Evolutionary conservation across 2,329 filamentous ascomycete genomes (phyloP).

Genomic region (Fusarium torulosum): DNA sequence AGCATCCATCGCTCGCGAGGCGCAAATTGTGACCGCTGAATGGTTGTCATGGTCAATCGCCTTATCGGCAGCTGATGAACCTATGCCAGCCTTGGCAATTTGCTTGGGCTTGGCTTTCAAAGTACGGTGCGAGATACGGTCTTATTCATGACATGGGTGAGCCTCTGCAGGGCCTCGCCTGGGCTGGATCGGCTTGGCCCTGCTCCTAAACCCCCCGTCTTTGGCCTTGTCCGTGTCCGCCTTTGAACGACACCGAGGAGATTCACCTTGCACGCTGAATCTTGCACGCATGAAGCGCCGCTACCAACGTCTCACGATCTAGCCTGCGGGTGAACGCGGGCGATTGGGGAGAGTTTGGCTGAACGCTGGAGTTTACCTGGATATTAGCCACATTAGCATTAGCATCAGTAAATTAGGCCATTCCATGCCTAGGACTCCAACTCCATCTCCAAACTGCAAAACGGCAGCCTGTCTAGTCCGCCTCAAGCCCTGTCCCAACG

Average conservation of each 20-base stretch:
- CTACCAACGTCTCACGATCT: constrained; percentile 36
- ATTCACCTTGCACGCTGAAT: constrained; percentile 17
- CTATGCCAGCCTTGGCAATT: constrained; percentile 42
- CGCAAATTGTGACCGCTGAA: constrained; percentile 32
- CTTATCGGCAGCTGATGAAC: constrained; percentile 49
- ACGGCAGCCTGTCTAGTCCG: constrained; percentile 33
- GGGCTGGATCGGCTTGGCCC: constrained; percentile 45
- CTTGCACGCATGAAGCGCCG: constrained; percentile 40
- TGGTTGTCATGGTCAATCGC: constrained; percentile 45
- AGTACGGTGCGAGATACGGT: constrained; percentile 38
- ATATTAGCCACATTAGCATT: constrained; percentile 4
- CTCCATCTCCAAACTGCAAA: constrained; percentile 10
- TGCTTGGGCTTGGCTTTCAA: background rate
- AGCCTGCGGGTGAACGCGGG: constrained; percentile 46
- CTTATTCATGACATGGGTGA: constrained; percentile 23
- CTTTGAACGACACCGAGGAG: constrained; percentile 29
- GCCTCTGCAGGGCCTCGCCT: constrained; percentile 42
- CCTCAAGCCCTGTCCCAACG: constrained; percentile 33
- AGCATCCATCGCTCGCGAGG: constrained; percentile 33
- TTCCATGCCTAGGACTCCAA: constrained; percentile 4
- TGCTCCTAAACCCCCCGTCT: constrained; percentile 20
- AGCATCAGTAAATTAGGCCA: constrained; percentile 5
- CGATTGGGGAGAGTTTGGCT: constrained; percentile 17
- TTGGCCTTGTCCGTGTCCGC: constrained; percentile 29
- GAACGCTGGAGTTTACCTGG: constrained; percentile 22